Evolutionary conservation across 75 land plant species (phyloP), one percentile per base, ranked within the genome.

Genomic region (Cunninghamia lanceolata): DNA sequence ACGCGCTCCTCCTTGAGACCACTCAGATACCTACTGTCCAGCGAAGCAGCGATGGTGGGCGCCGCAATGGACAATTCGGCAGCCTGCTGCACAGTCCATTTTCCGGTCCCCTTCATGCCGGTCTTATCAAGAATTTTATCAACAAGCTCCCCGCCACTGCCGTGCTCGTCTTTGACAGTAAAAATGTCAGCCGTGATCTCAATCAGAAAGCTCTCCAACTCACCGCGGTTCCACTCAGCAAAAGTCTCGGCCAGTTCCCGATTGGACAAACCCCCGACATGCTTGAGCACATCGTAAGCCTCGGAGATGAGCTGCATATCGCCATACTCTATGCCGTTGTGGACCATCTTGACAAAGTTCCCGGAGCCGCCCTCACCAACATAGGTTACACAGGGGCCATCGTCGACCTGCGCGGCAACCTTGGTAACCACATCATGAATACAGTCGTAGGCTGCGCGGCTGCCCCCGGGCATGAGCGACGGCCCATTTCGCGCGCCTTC

Each of bases 401-500:
- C 90, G 39, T 89, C 91, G 19, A 89, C 90, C 82, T 89, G 90
- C 3, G 90, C 90, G 4, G 90, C 90, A 19, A 89, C 83, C 70
- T 89, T 89, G 39, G 52, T 85, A 21, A 89, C 91, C 1, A 89
- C 74, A 34, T 89, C 90, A 32, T 89, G 87, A 17, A 89, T 85
- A n/a, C 89, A 89, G 30, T 71, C 19, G 81, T 93, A 94, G 15
- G 94, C 95, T 70, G 89, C 85, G 34, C 50, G 66, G 9, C 92
- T 88, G 1, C 95, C 95, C 0, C 95, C 95, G 14, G 95, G 95
- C 95, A 94, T 94, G 70, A 94, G 68, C 34, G 94, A 91, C 2
- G 95, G 95, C 4, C 95, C 95, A 46, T 90, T 17, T 0, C 95
- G 84, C 0, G 95, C 95, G 9, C 95, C 95, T 54, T 94, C 95